These are phyloP conservation scores for Fraxinus sp. DNA, from an alignment of 305 asterid genomes.

Conservation along the genomic window DNA sequence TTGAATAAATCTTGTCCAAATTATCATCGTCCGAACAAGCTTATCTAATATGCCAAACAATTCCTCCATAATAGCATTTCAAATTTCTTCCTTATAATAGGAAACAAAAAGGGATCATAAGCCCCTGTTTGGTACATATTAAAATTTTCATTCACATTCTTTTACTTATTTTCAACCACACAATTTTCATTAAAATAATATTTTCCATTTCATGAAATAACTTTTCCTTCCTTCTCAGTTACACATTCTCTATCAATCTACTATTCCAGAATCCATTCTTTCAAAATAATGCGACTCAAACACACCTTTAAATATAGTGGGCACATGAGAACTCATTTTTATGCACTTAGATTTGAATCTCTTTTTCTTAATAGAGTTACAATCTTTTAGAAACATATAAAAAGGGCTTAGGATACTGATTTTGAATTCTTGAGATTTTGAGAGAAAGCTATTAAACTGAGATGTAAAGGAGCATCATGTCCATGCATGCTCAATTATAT, in stretches of 20 bases:
- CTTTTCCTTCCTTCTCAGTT: too few species aligned
- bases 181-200: too few species aligned
- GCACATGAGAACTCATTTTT: not conserved
- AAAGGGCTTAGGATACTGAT: slow-evolving; percentile 34
- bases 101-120: not conserved
- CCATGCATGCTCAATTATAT: slow-evolving; percentile 13
- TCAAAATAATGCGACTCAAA: too few species aligned
- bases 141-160: too few species aligned
- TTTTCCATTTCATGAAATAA: too few species aligned
- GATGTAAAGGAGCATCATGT: slow-evolving; percentile 18
- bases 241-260: too few species aligned
- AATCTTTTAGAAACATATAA: not conserved
- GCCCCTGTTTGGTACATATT: too few species aligned
- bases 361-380: not conserved
- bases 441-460: slow-evolving; percentile 19
- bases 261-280: too few species aligned
- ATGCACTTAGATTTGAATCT: not conserved
- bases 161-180: too few species aligned
- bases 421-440: slow-evolving; percentile 23
- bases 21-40: not conserved
- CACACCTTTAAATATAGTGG: not conserved
- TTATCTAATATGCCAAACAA: not conserved
- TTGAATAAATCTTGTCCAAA: not conserved
- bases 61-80: not conserved
- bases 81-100: not conserved